These are phyloP conservation scores for Fusarium nygamai DNA, from an alignment of 2,329 filamentous ascomycete genomes.

Conservation along the genomic window DNA sequence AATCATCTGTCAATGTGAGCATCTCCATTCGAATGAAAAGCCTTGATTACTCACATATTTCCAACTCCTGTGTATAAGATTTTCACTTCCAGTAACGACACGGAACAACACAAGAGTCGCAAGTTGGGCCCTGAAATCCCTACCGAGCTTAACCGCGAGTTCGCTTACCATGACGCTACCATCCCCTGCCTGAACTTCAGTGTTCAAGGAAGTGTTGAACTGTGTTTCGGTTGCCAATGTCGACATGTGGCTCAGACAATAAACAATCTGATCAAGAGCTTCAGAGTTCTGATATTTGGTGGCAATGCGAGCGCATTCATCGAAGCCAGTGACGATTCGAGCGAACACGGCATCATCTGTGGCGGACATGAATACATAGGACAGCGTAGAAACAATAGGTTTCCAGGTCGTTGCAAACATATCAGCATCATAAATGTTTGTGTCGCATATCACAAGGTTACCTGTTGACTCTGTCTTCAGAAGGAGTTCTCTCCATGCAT, in stretches of 20 bases:
- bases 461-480: slow-evolving; percentile 83
- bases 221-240: slow-evolving; percentile 80
- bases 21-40: background rate
- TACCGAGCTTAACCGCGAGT: slow-evolving; percentile 92
- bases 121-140: slow-evolving; percentile 92
- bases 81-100: slow-evolving; percentile 86
- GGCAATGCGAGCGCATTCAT: slow-evolving; percentile 94
- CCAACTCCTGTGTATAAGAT: slow-evolving; percentile 80
- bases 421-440: slow-evolving; percentile 95
- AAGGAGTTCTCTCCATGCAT: slow-evolving; percentile 95
- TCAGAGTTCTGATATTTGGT: slow-evolving; percentile 84
- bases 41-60: slow-evolving; percentile 69
- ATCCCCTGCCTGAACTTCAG: slow-evolving; percentile 91
- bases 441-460: slow-evolving; percentile 81
- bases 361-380: slow-evolving; percentile 99
- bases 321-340: slow-evolving; percentile 91
- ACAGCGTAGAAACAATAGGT: slow-evolving; percentile 91
- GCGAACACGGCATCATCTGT: slow-evolving; percentile 96
- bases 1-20: slow-evolving; percentile 69
- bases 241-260: slow-evolving; percentile 89
- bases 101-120: slow-evolving; percentile 96
- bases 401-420: slow-evolving; percentile 98
- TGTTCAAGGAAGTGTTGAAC: slow-evolving; percentile 89
- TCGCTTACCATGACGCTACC: slow-evolving; percentile 99
- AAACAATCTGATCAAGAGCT: slow-evolving; percentile 91